Percentiles rank a stretch among this genome's conserved stretches.
These are phyloP conservation scores for Fagopyrum tataricum DNA, from an alignment of 148 eudicot genomes.

Conservation along the genomic window DNA sequence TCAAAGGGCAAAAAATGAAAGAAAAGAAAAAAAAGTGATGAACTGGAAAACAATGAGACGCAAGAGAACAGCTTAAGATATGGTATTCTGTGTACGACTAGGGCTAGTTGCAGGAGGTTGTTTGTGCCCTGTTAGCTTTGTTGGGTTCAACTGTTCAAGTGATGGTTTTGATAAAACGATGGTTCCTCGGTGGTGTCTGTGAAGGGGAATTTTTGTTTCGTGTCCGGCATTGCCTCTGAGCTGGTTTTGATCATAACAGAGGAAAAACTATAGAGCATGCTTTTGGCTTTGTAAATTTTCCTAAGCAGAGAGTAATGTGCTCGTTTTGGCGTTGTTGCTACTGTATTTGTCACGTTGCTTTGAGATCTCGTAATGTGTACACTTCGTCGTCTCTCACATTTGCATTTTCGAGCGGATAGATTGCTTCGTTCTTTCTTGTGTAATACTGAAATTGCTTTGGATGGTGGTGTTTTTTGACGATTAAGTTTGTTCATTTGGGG, in stretches of 20 bases:
- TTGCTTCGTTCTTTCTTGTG: not conserved
- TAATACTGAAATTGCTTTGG: not conserved
- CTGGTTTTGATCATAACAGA: not conserved
- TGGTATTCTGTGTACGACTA: not conserved
- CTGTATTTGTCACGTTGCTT: not conserved
- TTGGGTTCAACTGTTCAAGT: not conserved
- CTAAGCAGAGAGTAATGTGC: too few species aligned
- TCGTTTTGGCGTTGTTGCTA: not conserved
- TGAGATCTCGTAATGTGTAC: not conserved
- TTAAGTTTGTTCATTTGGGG: not conserved
- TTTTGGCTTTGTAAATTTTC: too few species aligned
- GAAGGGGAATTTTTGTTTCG: not conserved
- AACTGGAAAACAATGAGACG: constrained; percentile 4
- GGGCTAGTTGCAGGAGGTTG: not conserved
- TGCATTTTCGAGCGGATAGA: not conserved
- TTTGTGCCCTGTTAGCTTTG: not conserved
- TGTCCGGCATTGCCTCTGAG: not conserved
- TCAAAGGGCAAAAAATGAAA: not conserved
- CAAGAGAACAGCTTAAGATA: not conserved
- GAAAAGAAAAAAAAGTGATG: not conserved
- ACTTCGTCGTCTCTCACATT: not conserved
- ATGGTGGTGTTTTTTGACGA: not conserved
- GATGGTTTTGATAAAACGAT: not conserved
- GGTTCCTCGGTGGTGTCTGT: constrained; percentile 3
- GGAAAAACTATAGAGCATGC: not conserved